Percentiles rank a stretch among this genome's conserved stretches.
Conservation (phyloP, 345 rosid species). For the Physaria fendleri region DNA sequence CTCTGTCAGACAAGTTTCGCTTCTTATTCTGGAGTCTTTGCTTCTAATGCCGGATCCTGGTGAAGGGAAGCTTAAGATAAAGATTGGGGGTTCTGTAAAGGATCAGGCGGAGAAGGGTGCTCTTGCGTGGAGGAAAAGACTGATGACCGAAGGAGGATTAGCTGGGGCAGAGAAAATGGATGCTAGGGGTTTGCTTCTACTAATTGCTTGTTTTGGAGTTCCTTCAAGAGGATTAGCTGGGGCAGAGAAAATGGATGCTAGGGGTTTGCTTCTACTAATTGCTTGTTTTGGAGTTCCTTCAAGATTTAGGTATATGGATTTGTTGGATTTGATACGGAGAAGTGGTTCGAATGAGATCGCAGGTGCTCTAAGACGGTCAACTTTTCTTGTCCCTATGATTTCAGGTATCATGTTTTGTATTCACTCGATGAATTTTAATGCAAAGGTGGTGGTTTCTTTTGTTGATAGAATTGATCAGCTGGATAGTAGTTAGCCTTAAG, state of each 20-base stretch:
- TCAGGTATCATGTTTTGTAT: too few species aligned
- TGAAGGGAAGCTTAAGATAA: conserved; percentile 2
- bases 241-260: too few species aligned
- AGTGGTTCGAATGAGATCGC: conserved; percentile 38
- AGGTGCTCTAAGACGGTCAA: conserved; percentile 40
- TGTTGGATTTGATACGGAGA: conserved; percentile 45
- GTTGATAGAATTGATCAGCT: too few species aligned
- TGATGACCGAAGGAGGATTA: conserved; percentile 55
- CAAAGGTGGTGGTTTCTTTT: too few species aligned
- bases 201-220: conserved; percentile 57
- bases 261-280: too few species aligned
- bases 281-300: too few species aligned
- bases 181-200: conserved; percentile 62
- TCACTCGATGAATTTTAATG: too few species aligned
- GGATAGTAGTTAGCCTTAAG: too few species aligned
- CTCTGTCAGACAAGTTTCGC: too few species aligned
- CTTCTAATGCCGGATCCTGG: conserved; percentile 16
- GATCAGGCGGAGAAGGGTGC: conserved; percentile 37
- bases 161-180: conserved; percentile 41
- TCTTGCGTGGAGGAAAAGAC: conserved; percentile 56
- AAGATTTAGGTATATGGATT: conserved; percentile 40
- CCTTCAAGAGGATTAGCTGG: conserved; percentile 41
- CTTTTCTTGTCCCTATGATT: conserved; percentile 18
- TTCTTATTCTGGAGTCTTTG: too few species aligned
- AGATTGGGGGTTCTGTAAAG: conserved; percentile 17